phyloP scores from a whole-genome alignment of 1,284 basidiomycete species.

The Volvariella volvacea region DNA sequence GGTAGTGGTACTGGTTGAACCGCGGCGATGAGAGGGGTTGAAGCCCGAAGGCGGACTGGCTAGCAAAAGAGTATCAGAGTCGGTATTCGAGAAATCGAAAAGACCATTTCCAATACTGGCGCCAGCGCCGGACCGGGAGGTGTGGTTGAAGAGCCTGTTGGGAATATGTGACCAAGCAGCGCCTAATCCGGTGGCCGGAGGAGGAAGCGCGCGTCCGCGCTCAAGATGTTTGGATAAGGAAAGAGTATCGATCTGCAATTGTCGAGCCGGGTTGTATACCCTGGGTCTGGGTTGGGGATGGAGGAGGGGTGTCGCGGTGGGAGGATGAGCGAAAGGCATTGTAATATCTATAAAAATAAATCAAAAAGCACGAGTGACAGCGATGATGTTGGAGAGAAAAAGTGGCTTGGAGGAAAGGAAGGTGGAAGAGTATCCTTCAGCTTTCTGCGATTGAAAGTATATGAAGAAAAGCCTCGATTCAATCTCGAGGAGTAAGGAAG shows the following conservation, averaged over 20 bases:
- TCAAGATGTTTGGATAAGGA: background rate
- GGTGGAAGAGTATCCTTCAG: too few relatives aligned
- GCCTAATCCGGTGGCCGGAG: background rate
- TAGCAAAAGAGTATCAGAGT: background rate
- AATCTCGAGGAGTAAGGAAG: background rate
- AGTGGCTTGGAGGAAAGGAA: too few relatives aligned
- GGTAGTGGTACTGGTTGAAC: background rate
- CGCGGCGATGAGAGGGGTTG: background rate
- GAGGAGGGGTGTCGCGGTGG: too few relatives aligned
- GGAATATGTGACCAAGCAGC: background rate
- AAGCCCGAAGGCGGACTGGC: background rate
- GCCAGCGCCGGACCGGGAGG: background rate
- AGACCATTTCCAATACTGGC: background rate
- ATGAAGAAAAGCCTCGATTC: constrained; percentile 1
- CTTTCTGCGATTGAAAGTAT: background rate
- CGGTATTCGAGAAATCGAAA: background rate
- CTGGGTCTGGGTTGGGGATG: too few relatives aligned
- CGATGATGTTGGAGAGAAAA: too few relatives aligned
- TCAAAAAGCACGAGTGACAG: too few relatives aligned
- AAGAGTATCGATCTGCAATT: background rate
- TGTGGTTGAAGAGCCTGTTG: background rate
- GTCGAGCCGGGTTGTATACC: too few relatives aligned
- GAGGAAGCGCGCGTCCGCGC: background rate
- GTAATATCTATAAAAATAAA: too few relatives aligned
- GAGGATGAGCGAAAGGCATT: too few relatives aligned